Percentiles rank a stretch among this genome's conserved stretches.
phyloP scores from a whole-genome alignment of 345 rosid genomes.

The Barbarea vulgaris region DNA sequence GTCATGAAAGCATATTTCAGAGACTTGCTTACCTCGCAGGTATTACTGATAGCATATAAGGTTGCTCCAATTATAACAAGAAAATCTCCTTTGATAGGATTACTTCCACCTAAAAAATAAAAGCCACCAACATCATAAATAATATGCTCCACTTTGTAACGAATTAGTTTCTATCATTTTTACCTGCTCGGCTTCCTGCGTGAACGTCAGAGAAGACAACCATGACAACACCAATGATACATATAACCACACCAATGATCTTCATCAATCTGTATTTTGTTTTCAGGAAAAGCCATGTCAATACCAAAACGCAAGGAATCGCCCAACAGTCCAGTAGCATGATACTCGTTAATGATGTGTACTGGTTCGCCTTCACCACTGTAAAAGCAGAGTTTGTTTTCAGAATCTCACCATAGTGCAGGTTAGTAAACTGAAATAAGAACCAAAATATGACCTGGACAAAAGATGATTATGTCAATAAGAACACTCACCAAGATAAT shows the following conservation, averaged over 20 bases:
- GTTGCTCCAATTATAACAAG: constrained; percentile 76
- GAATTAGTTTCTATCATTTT: constrained; percentile 3
- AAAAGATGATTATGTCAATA: background rate
- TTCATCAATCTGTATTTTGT: constrained; percentile 82
- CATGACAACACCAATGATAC: constrained; percentile 78
- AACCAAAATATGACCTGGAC: background rate
- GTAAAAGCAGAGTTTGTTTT: constrained; percentile 23
- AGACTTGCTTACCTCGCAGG: constrained; percentile 61
- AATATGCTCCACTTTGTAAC: background rate
- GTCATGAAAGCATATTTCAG: background rate
- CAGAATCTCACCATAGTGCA: background rate
- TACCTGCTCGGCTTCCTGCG: constrained; percentile 70
- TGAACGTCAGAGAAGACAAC: constrained; percentile 96
- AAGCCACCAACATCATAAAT: background rate
- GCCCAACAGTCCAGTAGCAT: constrained; percentile 98
- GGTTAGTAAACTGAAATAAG: too few relatives aligned
- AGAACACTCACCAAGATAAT: constrained; percentile 76
- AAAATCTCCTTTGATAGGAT: constrained; percentile 68
- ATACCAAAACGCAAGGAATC: constrained; percentile 87
- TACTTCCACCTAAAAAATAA: constrained; percentile 55
- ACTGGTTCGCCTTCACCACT: constrained; percentile 96
- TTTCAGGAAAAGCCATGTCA: constrained; percentile 75
- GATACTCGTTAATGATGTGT: constrained; percentile 83
- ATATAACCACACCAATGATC: constrained; percentile 72
- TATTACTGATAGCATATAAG: constrained; percentile 68